Percentiles rank a stretch among this genome's conserved stretches.
Conservation (phyloP, 2,329 filamentous ascomycete species). For the Xylaria hypoxylon region DNA sequence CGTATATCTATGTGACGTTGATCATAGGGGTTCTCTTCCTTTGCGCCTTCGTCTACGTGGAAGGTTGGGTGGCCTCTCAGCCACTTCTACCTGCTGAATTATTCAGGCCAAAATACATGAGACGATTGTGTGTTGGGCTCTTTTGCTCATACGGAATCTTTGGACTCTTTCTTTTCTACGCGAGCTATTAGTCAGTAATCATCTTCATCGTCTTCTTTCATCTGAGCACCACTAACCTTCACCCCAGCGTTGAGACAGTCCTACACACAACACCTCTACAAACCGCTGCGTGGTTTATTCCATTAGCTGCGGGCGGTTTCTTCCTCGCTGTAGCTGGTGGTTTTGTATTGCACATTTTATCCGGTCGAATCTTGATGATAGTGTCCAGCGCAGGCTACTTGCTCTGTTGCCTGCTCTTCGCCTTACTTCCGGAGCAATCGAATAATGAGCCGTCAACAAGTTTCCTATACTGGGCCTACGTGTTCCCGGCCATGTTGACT, state of each 20-base stretch:
- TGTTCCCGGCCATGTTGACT: constrained; percentile 77
- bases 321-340: constrained; percentile 72
- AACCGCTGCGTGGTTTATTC: constrained; percentile 75
- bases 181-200: constrained; percentile 59
- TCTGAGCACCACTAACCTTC: constrained; percentile 14
- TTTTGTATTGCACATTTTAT: constrained; percentile 73
- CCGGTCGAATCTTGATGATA: constrained; percentile 71
- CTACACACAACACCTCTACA: constrained; percentile 70
- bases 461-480: constrained; percentile 75
- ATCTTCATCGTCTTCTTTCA: constrained; percentile 4
- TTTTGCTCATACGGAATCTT: constrained; percentile 76
- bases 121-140: constrained; percentile 68
- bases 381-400: constrained; percentile 72
- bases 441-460: constrained; percentile 53
- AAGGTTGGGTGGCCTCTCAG: constrained; percentile 75
- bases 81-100: constrained; percentile 78
- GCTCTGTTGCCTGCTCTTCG: constrained; percentile 70
- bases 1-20: constrained; percentile 76
- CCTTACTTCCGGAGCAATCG: constrained; percentile 68
- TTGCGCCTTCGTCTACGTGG: constrained; percentile 72
- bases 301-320: constrained; percentile 75
- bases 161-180: constrained; percentile 76
- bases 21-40: constrained; percentile 72
- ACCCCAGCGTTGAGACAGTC: constrained; percentile 66
- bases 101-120: constrained; percentile 77